Evolutionary conservation across 1,139 yeast species (phyloP).

Genomic region (Nakaseomyces bracarensis): DNA sequence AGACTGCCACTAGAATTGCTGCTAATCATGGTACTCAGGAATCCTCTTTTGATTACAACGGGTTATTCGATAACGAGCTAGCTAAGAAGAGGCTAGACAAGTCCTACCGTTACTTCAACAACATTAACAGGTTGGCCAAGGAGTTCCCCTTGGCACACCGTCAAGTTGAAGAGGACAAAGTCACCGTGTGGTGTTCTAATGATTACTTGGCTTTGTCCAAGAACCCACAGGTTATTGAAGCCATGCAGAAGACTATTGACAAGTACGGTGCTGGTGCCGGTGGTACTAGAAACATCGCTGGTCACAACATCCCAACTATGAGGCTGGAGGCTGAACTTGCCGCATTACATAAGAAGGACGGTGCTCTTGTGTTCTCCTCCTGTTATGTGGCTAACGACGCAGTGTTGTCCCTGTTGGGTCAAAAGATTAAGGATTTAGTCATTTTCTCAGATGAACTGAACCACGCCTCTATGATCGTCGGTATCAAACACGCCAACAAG

Average conservation of each 20-base stretch:
- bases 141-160: conserved; percentile 94
- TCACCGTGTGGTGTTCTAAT: conserved; percentile 97
- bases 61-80: conserved; percentile 55
- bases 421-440: conserved; percentile 79
- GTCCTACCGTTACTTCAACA: conserved; percentile 92
- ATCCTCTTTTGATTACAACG: conserved; percentile 53
- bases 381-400: conserved; percentile 98
- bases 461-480: conserved; percentile 97
- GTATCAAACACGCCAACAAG: conserved; percentile 85
- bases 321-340: conserved; percentile 81
- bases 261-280: conserved; percentile 98
- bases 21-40: conserved; percentile 37
- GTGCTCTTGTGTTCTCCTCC: conserved; percentile 88
- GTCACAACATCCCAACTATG: conserved; percentile 86
- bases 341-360: conserved; percentile 86
- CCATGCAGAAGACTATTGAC: conserved; percentile 74
- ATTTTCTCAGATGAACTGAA: conserved; percentile 87
- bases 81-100: conserved; percentile 73
- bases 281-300: conserved; percentile 97
- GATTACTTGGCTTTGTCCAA: conserved; percentile 94
- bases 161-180: conserved; percentile 64
- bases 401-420: conserved; percentile 84
- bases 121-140: conserved; percentile 87
- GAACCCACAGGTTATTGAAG: conserved; percentile 59
- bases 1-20: conserved; percentile 27